phyloP scores from a whole-genome alignment of 805 yeast species.

The Saccharomyces kudriavzevii region DNA sequence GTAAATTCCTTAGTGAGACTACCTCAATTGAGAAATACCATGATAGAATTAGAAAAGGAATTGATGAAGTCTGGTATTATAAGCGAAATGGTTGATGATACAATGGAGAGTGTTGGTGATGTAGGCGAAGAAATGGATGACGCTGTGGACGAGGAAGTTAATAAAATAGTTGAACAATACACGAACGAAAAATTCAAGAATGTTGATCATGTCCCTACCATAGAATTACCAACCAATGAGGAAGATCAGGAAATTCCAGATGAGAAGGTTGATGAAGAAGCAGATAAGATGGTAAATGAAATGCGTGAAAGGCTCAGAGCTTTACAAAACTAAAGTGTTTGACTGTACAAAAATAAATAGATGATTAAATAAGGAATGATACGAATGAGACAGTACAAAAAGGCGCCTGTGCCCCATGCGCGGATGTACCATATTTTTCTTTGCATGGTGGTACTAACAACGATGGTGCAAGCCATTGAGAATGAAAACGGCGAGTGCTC shows the following conservation, averaged over 20 bases:
- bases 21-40: slow-evolving; percentile 73
- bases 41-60: slow-evolving; percentile 82
- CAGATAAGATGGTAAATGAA: slow-evolving; percentile 64
- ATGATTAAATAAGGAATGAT: not conserved
- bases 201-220: slow-evolving; percentile 32
- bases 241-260: slow-evolving; percentile 33
- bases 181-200: slow-evolving; percentile 37
- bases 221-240: slow-evolving; percentile 18
- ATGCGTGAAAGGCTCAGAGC: slow-evolving; percentile 89
- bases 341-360: not conserved
- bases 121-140: slow-evolving; percentile 60
- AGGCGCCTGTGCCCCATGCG: not conserved
- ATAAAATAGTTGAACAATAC: slow-evolving; percentile 47
- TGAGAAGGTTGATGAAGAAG: slow-evolving; percentile 50
- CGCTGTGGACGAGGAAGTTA: slow-evolving; percentile 54
- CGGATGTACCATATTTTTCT: not conserved
- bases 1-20: slow-evolving; percentile 69
- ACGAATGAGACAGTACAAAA: not conserved
- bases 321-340: slow-evolving; percentile 45
- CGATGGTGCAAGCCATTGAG: not conserved
- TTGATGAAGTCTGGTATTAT: slow-evolving; percentile 79
- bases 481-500: not conserved
- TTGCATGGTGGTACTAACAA: not conserved
- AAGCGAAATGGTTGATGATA: slow-evolving; percentile 91
- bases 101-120: slow-evolving; percentile 64